phyloP scores from a whole-genome alignment of 805 yeast genomes.

The Kodamaea leandrae region DNA sequence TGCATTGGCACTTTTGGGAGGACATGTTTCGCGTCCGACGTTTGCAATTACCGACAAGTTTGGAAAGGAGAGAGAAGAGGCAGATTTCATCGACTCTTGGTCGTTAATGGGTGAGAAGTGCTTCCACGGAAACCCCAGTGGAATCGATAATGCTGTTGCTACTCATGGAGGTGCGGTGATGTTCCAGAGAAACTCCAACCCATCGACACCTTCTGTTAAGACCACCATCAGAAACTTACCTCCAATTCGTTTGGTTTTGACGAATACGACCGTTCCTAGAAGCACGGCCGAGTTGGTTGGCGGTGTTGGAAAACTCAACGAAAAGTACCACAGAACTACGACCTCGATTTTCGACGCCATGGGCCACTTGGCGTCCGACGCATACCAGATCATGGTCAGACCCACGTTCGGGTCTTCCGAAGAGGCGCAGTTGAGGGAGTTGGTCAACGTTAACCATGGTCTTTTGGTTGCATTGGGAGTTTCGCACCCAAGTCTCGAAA shows the following conservation, averaged over 20 bases:
- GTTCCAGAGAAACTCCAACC: constrained; percentile 73
- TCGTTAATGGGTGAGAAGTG: constrained; percentile 92
- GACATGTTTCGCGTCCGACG: constrained; percentile 45
- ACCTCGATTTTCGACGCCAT: constrained; percentile 69
- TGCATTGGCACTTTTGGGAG: constrained; percentile 64
- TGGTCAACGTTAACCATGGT: constrained; percentile 85
- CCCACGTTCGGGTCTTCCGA: constrained; percentile 47
- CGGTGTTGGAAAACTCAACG: constrained; percentile 58
- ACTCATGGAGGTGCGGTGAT: constrained; percentile 94
- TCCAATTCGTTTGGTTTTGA: constrained; percentile 65
- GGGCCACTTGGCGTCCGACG: constrained; percentile 69
- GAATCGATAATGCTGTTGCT: constrained; percentile 95
- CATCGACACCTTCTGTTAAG: constrained; percentile 54
- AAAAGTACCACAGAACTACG: constrained; percentile 53
- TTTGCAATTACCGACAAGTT: constrained; percentile 31
- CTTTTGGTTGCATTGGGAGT: constrained; percentile 83
- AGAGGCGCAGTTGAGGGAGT: constrained; percentile 45
- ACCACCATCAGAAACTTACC: constrained; percentile 74
- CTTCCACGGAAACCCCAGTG: constrained; percentile 95
- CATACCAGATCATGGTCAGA: constrained; percentile 59
- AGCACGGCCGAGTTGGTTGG: constrained; percentile 82
- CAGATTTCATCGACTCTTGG: constrained; percentile 76
- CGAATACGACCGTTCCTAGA: constrained; percentile 85
- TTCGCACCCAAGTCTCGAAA: constrained; percentile 87
- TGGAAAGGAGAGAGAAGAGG: constrained; percentile 33